phyloP scores from a whole-genome alignment of 2,329 filamentous ascomycete species.

The Fusarium clavum region DNA sequence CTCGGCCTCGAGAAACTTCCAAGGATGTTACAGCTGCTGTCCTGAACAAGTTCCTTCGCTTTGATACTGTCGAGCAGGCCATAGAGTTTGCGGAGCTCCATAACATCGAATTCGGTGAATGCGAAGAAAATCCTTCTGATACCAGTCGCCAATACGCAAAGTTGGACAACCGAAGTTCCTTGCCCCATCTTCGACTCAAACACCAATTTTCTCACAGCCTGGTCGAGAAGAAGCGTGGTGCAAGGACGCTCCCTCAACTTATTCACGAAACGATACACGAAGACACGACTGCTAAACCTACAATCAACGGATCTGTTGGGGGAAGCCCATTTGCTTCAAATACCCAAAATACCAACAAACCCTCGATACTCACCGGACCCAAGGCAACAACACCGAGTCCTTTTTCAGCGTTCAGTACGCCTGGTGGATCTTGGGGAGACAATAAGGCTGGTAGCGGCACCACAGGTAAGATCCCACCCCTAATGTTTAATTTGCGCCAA shows the following conservation, averaged over 20 bases:
- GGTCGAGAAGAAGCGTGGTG: slow-evolving; percentile 70
- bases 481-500: slow-evolving; percentile 39
- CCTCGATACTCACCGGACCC: slow-evolving; percentile 8
- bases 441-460: slow-evolving; percentile 24
- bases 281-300: slow-evolving; percentile 39
- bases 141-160: slow-evolving; percentile 56
- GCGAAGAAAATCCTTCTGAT: slow-evolving; percentile 51
- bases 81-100: slow-evolving; percentile 72
- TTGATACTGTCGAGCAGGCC: slow-evolving; percentile 75
- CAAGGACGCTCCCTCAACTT: slow-evolving; percentile 62
- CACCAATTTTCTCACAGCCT: slow-evolving; percentile 67
- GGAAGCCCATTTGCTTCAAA: slow-evolving; percentile 49
- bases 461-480: slow-evolving; percentile 43
- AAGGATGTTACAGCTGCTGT: slow-evolving; percentile 69
- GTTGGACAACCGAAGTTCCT: slow-evolving; percentile 56
- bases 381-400: slow-evolving; percentile 21
- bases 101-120: slow-evolving; percentile 62
- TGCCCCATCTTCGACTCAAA: slow-evolving; percentile 62
- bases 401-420: slow-evolving; percentile 26
- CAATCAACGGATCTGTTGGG: slow-evolving; percentile 36
- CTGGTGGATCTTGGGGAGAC: slow-evolving; percentile 13
- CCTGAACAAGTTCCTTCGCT: slow-evolving; percentile 69
- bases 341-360: slow-evolving; percentile 11
- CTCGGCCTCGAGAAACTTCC: slow-evolving; percentile 66
- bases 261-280: slow-evolving; percentile 68